Evolutionary conservation across 208 protist genomes (phyloP), one percentile per base, ranked within the genome.

Genomic region (Wallacemonas collosoma): DNA sequence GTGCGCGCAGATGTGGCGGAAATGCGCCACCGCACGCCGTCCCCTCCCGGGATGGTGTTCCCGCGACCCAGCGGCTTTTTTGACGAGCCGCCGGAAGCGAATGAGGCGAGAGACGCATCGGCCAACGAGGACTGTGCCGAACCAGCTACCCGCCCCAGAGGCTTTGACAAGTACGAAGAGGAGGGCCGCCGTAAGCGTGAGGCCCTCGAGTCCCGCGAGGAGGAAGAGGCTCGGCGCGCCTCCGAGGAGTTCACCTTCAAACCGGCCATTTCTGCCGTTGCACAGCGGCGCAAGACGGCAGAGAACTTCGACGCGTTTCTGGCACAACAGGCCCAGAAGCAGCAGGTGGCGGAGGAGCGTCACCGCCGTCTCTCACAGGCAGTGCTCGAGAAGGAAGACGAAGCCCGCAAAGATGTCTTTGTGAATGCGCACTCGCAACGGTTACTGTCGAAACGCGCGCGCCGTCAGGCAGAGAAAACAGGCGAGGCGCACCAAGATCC

Each of bases 161-260:
- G 68, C 8, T 87, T 85, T 64, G 76, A 82, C 36, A 11, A 35
- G 3, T 91, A 73, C 40, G 68, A 76, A 7, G 77, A 80, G 43
- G 72, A 76, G n/a, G 86, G 80, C 1, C 56, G 75, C 58, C 71
- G 71, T 48, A 84, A 82, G 35, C 71, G 80, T 2, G 71, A 73
- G 8, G 64, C 75, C 35, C 54, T 56, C 14, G 65, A 51, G 55
- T 65, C 44, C 44, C 62, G 64, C 43, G 64, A 65, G 35, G n/a
- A 35, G 15, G 51, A 53, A 40, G 53, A 62, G 4, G 60, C 60
- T 1, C 60, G 60, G n/a, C 60, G 7, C 15, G 60, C 60, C 0
- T 45, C 60, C 4, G 58, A 81, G 51, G 26, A 39, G 36, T 47
- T 63, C 26, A 70, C 63, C 2, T 76, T 81, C 71, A 68, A 68